These are phyloP conservation scores for Tuber microsphaerosporum DNA, from an alignment of 495 filamentous ascomycete species.

Conservation along the genomic window DNA sequence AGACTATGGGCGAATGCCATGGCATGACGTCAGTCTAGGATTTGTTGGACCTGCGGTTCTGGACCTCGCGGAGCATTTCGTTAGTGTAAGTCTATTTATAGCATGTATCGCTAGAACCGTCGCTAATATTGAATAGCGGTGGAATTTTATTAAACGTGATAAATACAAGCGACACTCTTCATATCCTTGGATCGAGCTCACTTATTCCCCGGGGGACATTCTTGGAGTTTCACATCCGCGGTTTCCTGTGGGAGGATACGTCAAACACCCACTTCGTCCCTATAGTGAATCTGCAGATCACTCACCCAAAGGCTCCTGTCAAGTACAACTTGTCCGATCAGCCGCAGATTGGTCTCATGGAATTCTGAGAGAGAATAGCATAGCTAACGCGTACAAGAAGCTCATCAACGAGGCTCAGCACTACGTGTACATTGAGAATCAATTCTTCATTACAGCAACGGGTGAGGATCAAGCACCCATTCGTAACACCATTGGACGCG, in stretches of 20 bases:
- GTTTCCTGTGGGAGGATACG: constrained; percentile 77
- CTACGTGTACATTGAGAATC: constrained; percentile 95
- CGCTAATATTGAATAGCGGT: constrained; percentile 48
- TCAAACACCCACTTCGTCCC: constrained; percentile 68
- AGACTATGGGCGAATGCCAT: too few relatives aligned
- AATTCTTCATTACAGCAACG: constrained; percentile 92
- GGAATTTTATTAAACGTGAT: constrained; percentile 82
- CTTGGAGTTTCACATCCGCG: constrained; percentile 79
- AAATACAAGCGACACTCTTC: constrained; percentile 48
- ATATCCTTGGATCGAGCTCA: constrained; percentile 75
- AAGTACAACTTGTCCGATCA: constrained; percentile 77
- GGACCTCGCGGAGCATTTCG: too few relatives aligned
- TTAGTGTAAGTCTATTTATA: background rate
- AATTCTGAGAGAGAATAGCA: constrained; percentile 74
- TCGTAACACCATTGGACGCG: constrained; percentile 74
- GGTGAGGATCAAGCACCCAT: constrained; percentile 61
- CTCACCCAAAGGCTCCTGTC: constrained; percentile 57
- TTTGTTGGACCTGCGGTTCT: too few relatives aligned
- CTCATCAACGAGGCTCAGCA: constrained; percentile 77
- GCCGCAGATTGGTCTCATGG: constrained; percentile 94
- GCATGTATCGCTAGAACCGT: background rate
- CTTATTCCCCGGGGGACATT: constrained; percentile 73
- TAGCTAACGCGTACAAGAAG: constrained; percentile 85
- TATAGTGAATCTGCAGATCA: constrained; percentile 45
- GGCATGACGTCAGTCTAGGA: too few relatives aligned